Conservation (phyloP, 495 filamentous ascomycete genomes). For the Lophiotrema nucula region DNA sequence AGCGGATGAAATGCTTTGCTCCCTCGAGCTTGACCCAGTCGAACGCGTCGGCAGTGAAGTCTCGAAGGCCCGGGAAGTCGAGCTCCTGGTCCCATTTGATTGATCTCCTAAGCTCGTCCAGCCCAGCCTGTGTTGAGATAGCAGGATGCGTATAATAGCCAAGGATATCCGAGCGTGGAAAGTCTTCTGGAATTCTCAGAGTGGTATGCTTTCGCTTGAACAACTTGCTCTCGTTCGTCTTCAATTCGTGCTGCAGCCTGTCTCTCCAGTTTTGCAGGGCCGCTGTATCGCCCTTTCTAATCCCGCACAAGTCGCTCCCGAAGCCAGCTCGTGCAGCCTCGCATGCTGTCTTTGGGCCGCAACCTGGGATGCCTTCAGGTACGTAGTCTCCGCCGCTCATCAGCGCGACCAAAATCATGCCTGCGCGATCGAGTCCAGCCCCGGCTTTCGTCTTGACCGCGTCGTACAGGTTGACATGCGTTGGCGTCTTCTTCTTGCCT, state of each 20-base stretch:
- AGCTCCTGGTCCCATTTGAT: conserved; percentile 64
- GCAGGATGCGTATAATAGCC: conserved; percentile 83
- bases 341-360: conserved; percentile 81
- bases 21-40: conserved; percentile 79
- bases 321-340: conserved; percentile 89
- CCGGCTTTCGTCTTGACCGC: conserved; percentile 52
- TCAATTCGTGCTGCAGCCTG: conserved; percentile 69
- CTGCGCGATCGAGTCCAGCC: conserved; percentile 68
- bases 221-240: conserved; percentile 78
- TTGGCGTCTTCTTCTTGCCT: conserved; percentile 62
- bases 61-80: conserved; percentile 65
- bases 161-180: conserved; percentile 75
- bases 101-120: conserved; percentile 56
- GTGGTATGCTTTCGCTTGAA: conserved; percentile 74
- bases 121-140: conserved; percentile 62
- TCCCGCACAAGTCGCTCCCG: conserved; percentile 70
- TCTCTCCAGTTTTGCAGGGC: conserved; percentile 70
- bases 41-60: conserved; percentile 74
- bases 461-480: conserved; percentile 82
- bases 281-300: conserved; percentile 40
- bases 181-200: conserved; percentile 73
- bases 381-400: conserved; percentile 97
- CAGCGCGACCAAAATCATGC: conserved; percentile 91
- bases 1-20: conserved; percentile 79
- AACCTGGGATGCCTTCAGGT: conserved; percentile 82